Conservation (phyloP, 352 stramenopile genomes). For the Globisporangium splendens region DNA sequence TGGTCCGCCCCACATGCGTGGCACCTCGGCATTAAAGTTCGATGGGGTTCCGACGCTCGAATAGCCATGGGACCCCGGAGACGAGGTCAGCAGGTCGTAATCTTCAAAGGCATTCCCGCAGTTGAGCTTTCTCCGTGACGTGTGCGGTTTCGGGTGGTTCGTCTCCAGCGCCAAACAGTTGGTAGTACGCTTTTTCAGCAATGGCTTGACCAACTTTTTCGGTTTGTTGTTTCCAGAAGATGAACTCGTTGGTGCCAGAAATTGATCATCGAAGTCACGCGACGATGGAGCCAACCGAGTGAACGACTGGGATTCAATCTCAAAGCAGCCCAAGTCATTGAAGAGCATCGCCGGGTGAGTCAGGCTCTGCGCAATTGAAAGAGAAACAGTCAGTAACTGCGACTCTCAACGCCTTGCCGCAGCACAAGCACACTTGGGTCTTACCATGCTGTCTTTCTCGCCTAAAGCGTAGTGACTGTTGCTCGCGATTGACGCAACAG, state of each 20-base stretch:
- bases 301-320: slow-evolving; percentile 69
- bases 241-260: no score
- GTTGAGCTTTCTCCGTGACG: slow-evolving; percentile 62
- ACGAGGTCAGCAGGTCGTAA: slow-evolving; percentile 19
- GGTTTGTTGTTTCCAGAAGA: slow-evolving; percentile 3
- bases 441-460: slow-evolving; percentile 17
- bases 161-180: slow-evolving; percentile 52
- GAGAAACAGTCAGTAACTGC: no score
- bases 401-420: no score
- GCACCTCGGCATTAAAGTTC: slow-evolving; percentile 46
- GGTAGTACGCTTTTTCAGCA: slow-evolving; percentile 55
- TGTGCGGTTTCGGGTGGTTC: slow-evolving; percentile 60
- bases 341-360: slow-evolving; percentile 48
- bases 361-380: slow-evolving; percentile 19
- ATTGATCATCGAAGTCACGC: slow-evolving; percentile 4
- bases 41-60: slow-evolving; percentile 67
- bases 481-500: slow-evolving; percentile 19
- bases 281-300: slow-evolving; percentile 36
- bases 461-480: slow-evolving; percentile 11
- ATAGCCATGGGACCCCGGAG: slow-evolving; percentile 29
- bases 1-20: slow-evolving; percentile 50
- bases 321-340: slow-evolving; percentile 56
- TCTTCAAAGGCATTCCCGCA: slow-evolving; percentile 60
- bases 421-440: neutral
- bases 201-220: slow-evolving; percentile 42